These are phyloP conservation scores for Beta vulgaris DNA, from an alignment of 148 eudicot genomes.

Conservation along the genomic window DNA sequence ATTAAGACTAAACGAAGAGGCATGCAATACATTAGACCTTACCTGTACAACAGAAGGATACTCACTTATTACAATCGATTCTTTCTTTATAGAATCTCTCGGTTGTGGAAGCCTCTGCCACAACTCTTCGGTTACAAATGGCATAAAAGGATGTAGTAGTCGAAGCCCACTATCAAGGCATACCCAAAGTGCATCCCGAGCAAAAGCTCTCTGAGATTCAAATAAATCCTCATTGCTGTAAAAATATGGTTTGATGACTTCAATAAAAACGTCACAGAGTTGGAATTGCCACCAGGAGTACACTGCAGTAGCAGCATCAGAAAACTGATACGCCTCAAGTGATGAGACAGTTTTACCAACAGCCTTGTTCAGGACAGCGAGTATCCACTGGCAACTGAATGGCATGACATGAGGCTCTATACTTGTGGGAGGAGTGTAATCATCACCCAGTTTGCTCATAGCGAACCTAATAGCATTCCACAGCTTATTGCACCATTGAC, in stretches of 20 bases:
- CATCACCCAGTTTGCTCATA: slow-evolving; percentile 82
- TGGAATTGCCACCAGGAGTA: slow-evolving; percentile 96
- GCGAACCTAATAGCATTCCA: slow-evolving; percentile 97
- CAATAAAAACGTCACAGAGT: slow-evolving; percentile 84
- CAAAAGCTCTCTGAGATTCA: slow-evolving; percentile 53
- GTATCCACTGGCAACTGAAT: slow-evolving; percentile 90
- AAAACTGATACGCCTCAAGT: slow-evolving; percentile 70
- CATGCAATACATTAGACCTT: slow-evolving; percentile 8
- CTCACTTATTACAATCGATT: slow-evolving; percentile 70
- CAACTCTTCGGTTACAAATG: slow-evolving; percentile 87
- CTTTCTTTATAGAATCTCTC: slow-evolving; percentile 50
- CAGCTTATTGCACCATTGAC: slow-evolving; percentile 94
- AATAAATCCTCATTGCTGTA: slow-evolving; percentile 40
- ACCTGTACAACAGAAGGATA: slow-evolving; percentile 76
- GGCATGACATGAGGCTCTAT: slow-evolving; percentile 56
- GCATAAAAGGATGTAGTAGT: slow-evolving; percentile 95
- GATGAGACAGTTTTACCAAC: slow-evolving; percentile 61
- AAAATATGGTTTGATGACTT: slow-evolving; percentile 83
- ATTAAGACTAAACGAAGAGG: neutral
- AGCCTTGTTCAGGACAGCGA: slow-evolving; percentile 80
- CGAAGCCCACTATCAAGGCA: slow-evolving; percentile 85
- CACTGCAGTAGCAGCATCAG: slow-evolving; percentile 86
- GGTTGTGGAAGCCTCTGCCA: slow-evolving; percentile 97
- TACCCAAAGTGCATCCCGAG: slow-evolving; percentile 77
- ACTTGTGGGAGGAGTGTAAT: slow-evolving; percentile 63